A percentile compares a stretch with the other conserved stretches of the same genome.
phyloP scores from a whole-genome alignment of 306 rosid genomes.

The Hippophae gyantsensis region DNA sequence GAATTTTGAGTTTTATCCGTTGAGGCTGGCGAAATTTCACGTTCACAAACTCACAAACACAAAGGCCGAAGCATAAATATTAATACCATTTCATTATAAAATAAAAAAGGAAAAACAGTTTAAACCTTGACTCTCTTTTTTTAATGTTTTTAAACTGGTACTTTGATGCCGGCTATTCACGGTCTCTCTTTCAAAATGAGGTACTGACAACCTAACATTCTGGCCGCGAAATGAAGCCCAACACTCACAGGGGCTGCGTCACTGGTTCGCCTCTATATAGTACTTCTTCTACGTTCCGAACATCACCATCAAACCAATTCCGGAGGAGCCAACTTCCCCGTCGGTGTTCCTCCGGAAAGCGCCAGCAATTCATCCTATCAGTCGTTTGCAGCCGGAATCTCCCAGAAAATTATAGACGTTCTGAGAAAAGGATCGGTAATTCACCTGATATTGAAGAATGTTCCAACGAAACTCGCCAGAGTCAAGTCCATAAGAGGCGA shows the following conservation, averaged over 20 bases:
- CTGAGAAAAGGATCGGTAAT: constrained; percentile 4
- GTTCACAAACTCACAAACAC: no score
- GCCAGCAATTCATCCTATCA: constrained; percentile 24
- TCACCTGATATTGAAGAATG: constrained; percentile 4
- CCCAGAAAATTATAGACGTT: constrained; percentile 6
- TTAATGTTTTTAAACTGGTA: no score
- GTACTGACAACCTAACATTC: constrained; percentile 9
- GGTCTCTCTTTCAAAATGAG: not conserved
- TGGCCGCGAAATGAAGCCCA: constrained; percentile 41
- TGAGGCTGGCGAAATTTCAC: no score
- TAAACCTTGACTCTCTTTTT: no score
- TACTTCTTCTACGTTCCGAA: constrained; percentile 18
- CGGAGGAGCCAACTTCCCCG: constrained; percentile 11
- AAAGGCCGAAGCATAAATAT: no score
- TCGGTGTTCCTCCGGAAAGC: constrained; percentile 16
- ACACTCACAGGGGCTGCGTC: constrained; percentile 31
- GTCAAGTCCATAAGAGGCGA: constrained; percentile 33
- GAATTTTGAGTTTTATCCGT: no score
- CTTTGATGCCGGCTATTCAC: no score
- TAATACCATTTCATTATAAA: no score
- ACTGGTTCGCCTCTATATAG: constrained; percentile 22
- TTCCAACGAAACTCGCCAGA: constrained; percentile 6
- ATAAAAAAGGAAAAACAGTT: no score
- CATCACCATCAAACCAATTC: constrained; percentile 8
- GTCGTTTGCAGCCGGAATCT: constrained; percentile 19